Percentiles rank a stretch among this genome's conserved stretches.
Evolutionary conservation across 192 early-diverging fungal genomes (phyloP).

Genomic region (Entomortierella parvispora): DNA sequence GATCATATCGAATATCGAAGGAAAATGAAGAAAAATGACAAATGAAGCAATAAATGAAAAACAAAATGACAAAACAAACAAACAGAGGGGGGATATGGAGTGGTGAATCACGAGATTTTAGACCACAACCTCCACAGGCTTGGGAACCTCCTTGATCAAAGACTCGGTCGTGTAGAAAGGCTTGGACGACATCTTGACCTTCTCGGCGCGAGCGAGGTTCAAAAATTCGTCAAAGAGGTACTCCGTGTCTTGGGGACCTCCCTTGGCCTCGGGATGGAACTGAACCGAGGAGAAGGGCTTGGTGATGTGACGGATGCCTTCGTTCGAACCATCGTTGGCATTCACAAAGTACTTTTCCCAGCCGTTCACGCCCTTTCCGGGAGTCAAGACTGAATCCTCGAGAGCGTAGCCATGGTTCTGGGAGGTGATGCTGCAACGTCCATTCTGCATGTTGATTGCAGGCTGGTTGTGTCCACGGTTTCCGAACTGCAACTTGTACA

Average conservation of each 20-base stretch:
- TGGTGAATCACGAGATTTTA: neutral
- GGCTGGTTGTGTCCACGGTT: conserved; percentile 99
- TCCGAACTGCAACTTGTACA: conserved; percentile 92
- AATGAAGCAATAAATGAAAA: conserved; percentile 2
- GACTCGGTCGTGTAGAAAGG: conserved; percentile 35
- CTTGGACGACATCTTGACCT: conserved; percentile 50
- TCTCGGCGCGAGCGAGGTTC: conserved; percentile 70
- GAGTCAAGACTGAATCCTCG: conserved; percentile 73
- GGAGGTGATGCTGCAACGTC: conserved; percentile 90
- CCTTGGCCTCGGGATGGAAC: conserved; percentile 97
- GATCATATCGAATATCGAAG: conserved; percentile 5
- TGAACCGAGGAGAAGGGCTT: conserved; percentile 87
- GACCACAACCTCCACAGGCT: conserved; percentile 31
- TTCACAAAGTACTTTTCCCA: conserved; percentile 93
- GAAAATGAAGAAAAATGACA: conserved; percentile 4
- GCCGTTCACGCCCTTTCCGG: conserved; percentile 81
- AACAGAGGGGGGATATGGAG: neutral
- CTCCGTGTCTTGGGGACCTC: conserved; percentile 92
- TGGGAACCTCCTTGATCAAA: conserved; percentile 20
- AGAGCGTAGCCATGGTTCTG: conserved; percentile 97
- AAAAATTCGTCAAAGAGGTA: conserved; percentile 90
- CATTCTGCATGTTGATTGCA: conserved; percentile 77
- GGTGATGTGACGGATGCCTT: conserved; percentile 83
- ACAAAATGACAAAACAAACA: neutral
- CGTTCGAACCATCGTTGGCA: conserved; percentile 96